These are phyloP conservation scores for Penicillium hordei DNA, from an alignment of 2,329 filamentous ascomycete species.

Conservation along the genomic window DNA sequence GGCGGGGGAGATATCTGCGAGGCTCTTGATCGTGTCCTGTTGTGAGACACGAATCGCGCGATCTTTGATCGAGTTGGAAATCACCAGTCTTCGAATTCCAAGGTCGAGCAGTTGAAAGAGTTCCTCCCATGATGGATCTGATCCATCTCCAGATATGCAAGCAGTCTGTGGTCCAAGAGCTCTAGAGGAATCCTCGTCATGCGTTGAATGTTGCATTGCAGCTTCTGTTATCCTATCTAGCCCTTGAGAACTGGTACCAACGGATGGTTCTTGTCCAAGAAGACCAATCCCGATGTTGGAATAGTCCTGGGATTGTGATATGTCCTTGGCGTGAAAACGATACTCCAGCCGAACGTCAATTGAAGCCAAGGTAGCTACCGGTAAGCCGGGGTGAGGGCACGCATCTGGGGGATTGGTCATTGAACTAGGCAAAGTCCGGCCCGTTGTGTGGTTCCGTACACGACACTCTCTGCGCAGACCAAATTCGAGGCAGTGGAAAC, in stretches of 20 bases:
- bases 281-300: not conserved
- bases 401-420: slow-evolving; percentile 17
- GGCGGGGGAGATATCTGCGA: slow-evolving; percentile 30
- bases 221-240: not conserved
- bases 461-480: slow-evolving; percentile 19
- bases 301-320: not conserved
- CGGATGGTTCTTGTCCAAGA: not conserved
- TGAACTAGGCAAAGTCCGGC: slow-evolving; percentile 17
- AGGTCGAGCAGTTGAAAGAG: slow-evolving; percentile 26
- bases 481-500: slow-evolving; percentile 21
- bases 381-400: slow-evolving; percentile 18
- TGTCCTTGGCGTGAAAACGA: not conserved
- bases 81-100: slow-evolving; percentile 27
- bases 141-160: not conserved
- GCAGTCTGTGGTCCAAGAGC: not conserved
- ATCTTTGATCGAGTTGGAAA: slow-evolving; percentile 5
- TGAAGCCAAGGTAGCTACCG: slow-evolving; percentile 19
- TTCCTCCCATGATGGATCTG: not conserved
- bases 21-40: slow-evolving; percentile 9
- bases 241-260: too few relatives aligned
- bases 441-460: not conserved
- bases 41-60: not conserved
- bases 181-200: not conserved
- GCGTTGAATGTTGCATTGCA: not conserved
- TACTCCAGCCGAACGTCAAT: slow-evolving; percentile 26